Conservation (phyloP, 345 rosid species). For the Firmiana major region DNA sequence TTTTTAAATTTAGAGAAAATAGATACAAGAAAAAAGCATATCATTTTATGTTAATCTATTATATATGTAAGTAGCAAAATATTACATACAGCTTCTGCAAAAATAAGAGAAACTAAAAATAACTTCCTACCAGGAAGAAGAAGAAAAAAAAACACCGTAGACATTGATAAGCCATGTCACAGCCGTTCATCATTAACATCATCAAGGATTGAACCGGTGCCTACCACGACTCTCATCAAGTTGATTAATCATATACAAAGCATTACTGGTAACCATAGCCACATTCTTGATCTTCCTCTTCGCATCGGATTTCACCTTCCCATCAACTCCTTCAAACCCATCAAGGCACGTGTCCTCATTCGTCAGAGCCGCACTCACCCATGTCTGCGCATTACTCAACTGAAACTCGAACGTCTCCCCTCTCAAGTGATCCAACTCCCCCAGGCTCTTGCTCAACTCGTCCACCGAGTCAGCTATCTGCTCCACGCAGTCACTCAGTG, state of each 20-base stretch:
- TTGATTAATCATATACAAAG: constrained; percentile 62
- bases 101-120: no score
- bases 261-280: constrained; percentile 77
- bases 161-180: constrained; percentile 3
- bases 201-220: not conserved
- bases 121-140: no score
- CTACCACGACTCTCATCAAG: constrained; percentile 11
- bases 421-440: constrained; percentile 54
- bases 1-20: not conserved
- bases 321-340: constrained; percentile 52
- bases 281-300: constrained; percentile 51
- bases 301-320: constrained; percentile 40
- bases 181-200: not conserved
- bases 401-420: constrained; percentile 53
- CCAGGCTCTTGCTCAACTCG: constrained; percentile 51
- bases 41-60: not conserved
- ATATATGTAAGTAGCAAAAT: not conserved
- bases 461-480: constrained; percentile 68
- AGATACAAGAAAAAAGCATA: not conserved
- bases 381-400: constrained; percentile 77
- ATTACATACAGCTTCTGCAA: not conserved
- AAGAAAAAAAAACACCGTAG: not conserved
- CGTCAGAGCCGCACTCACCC: constrained; percentile 88
- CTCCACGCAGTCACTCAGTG: constrained; percentile 69
- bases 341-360: constrained; percentile 87